These are phyloP conservation scores for Aspergillus homomorphus DNA, from an alignment of 495 filamentous ascomycete genomes.

Conservation along the genomic window DNA sequence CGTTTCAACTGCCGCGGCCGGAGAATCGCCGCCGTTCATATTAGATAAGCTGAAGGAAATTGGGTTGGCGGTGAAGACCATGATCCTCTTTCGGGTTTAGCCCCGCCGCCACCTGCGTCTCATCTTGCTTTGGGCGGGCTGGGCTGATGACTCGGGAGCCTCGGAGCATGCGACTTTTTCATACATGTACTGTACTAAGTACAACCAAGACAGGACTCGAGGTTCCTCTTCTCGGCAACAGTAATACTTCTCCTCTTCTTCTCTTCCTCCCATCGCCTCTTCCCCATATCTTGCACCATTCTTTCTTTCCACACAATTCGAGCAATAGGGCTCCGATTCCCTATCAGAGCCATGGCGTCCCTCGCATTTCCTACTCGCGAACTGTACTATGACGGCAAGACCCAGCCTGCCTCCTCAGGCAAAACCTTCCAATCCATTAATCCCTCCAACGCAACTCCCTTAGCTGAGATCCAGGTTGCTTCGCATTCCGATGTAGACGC, in stretches of 20 bases:
- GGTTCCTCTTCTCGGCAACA: constrained; percentile 1
- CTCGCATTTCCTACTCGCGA: constrained; percentile 47
- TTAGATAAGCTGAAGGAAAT: constrained; percentile 2
- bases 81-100: not conserved
- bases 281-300: constrained; percentile 37
- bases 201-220: not conserved
- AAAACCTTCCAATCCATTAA: constrained; percentile 64
- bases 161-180: not conserved
- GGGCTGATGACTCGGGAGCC: not conserved
- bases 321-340: not conserved
- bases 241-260: not conserved
- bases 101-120: not conserved
- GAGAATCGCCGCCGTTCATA: not conserved
- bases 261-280: constrained; percentile 9
- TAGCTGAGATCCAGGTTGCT: constrained; percentile 63
- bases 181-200: not conserved
- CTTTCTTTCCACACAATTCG: constrained; percentile 35
- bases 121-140: not conserved
- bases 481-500: constrained; percentile 61
- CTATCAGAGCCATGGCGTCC: constrained; percentile 35
- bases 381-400: constrained; percentile 66
- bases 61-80: constrained; percentile 7
- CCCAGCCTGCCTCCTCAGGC: constrained; percentile 55
- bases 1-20: not conserved
- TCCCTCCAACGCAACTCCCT: constrained; percentile 60